These are phyloP conservation scores for Mycogone perniciosa DNA, from an alignment of 2,329 filamentous ascomycete species.

Conservation along the genomic window DNA sequence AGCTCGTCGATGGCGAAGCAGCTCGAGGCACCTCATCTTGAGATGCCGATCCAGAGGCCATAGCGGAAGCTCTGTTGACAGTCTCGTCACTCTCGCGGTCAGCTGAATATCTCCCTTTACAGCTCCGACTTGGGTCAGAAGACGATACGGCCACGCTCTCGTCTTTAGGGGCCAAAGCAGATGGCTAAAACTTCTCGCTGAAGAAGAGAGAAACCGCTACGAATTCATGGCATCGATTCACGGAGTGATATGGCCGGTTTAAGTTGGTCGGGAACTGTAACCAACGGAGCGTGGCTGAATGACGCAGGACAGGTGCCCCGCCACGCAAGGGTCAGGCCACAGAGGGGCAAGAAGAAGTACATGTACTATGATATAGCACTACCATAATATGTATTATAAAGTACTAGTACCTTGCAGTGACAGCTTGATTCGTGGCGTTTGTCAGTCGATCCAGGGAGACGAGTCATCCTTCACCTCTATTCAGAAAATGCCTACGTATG, in stretches of 20 bases:
- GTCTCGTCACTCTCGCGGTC: not conserved
- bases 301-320: constrained; percentile 14
- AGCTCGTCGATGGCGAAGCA: constrained; percentile 74
- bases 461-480: not conserved
- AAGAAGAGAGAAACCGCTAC: too few species aligned
- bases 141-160: not conserved
- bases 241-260: constrained; percentile 1
- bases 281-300: constrained; percentile 6
- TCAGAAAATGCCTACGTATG: constrained; percentile 10
- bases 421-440: not conserved
- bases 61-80: constrained; percentile 1
- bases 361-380: too few species aligned
- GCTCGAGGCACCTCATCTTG: constrained; percentile 2
- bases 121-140: not conserved
- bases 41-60: constrained; percentile 6
- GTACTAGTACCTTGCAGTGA: not conserved
- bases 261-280: constrained; percentile 11
- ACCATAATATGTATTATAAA: too few species aligned
- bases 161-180: not conserved
- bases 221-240: not conserved
- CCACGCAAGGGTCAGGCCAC: constrained; percentile 1
- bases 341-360: not conserved
- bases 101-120: not conserved
- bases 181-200: not conserved
- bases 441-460: not conserved